Evolutionary conservation across 2,329 filamentous ascomycete genomes (phyloP).

Genomic region (Calonectria honghensis): DNA sequence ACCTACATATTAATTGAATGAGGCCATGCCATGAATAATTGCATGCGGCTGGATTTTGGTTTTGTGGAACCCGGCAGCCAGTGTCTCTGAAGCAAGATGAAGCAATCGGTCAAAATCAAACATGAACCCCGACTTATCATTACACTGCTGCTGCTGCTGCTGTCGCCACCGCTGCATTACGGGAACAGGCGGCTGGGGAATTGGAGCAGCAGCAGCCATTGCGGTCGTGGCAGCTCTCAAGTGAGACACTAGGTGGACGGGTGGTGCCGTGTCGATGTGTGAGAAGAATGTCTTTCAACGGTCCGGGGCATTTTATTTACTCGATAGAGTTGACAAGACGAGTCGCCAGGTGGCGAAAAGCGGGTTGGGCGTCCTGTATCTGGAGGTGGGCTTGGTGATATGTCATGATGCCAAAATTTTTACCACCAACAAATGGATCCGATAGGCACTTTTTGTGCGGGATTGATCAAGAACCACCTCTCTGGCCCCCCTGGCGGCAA

Average conservation of each 20-base stretch:
- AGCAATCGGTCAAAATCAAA: conserved; percentile 1
- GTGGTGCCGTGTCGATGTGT: conserved; percentile 38
- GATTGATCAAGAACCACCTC: conserved; percentile 6
- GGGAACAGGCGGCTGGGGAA: conserved; percentile 8
- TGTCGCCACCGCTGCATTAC: neutral
- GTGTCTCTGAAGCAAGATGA: conserved; percentile 22
- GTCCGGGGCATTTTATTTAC: conserved; percentile 15
- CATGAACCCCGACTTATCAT: neutral
- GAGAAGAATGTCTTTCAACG: conserved; percentile 32
- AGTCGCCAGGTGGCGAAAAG: conserved; percentile 14
- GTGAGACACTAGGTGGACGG: conserved; percentile 39
- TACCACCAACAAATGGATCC: conserved; percentile 13
- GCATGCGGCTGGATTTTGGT: conserved; percentile 8
- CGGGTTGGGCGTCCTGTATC: neutral
- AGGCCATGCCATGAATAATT: conserved; percentile 19
- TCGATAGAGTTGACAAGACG: conserved; percentile 15
- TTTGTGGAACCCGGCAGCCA: conserved; percentile 9
- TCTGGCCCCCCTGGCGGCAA: conserved; percentile 2
- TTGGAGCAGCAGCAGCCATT: neutral
- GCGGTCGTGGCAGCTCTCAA: conserved; percentile 1
- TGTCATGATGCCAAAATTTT: conserved; percentile 6
- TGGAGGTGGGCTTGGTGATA: conserved; percentile 4
- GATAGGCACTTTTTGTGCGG: neutral
- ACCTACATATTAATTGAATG: conserved; percentile 19
- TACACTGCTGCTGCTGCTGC: neutral